phyloP scores from a whole-genome alignment of 768 basidiomycete genomes.

The Pulveroboletus sp. region DNA sequence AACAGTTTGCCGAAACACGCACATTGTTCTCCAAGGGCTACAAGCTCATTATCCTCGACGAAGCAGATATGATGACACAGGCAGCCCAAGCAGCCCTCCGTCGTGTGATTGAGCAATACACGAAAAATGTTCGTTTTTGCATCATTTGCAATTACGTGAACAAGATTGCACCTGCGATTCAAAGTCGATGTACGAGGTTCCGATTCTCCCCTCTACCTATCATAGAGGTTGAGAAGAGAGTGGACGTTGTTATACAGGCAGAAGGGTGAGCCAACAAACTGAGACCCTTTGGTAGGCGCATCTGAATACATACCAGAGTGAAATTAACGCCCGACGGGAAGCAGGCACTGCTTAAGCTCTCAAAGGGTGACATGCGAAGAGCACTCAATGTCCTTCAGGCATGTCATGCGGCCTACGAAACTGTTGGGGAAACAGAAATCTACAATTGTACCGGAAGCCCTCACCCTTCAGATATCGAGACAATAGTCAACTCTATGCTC shows the following conservation, averaged over 20 bases:
- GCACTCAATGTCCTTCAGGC: conserved; percentile 96
- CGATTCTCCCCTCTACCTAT: conserved; percentile 92
- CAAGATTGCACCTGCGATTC: conserved; percentile 97
- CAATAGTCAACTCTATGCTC: conserved; percentile 93
- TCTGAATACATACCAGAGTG: conserved; percentile 51
- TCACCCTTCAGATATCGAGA: conserved; percentile 91
- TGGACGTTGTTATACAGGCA: conserved; percentile 73
- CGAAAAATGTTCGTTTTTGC: conserved; percentile 97
- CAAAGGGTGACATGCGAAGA: conserved; percentile 95
- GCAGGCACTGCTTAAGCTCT: conserved; percentile 88
- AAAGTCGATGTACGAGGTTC: conserved; percentile 97
- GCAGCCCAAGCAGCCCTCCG: conserved; percentile 95
- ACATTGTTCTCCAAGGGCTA: conserved; percentile 90
- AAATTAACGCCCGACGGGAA: conserved; percentile 85
- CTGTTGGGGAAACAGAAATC: conserved; percentile 84
- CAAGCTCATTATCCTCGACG: conserved; percentile 97
- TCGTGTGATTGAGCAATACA: conserved; percentile 97
- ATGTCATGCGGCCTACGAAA: conserved; percentile 94
- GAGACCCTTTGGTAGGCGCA: not conserved
- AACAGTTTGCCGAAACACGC: conserved; percentile 95
- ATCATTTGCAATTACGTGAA: conserved; percentile 99
- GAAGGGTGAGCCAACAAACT: conserved; percentile 63
- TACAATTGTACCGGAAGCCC: conserved; percentile 98
- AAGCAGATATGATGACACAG: conserved; percentile 99
- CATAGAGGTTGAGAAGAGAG: conserved; percentile 77